These are phyloP conservation scores for Colletotrichum sp. DNA, from an alignment of 2,329 filamentous ascomycete genomes.

Conservation along the genomic window DNA sequence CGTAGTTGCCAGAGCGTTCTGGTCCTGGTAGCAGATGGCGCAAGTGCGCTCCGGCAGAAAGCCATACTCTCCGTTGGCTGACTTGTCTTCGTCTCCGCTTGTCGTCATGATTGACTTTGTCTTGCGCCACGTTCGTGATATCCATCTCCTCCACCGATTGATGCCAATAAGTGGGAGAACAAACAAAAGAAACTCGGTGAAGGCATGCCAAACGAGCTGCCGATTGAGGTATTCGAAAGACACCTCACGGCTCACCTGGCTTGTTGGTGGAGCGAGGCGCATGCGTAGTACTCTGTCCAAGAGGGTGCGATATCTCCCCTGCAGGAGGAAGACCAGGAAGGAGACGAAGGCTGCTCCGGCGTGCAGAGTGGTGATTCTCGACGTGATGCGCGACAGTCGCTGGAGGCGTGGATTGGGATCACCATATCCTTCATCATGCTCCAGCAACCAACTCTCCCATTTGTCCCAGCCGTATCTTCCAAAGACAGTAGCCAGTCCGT, in stretches of 20 bases:
- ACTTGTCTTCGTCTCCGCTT: constrained; percentile 48
- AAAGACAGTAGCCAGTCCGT: constrained; percentile 84
- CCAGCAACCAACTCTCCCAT: constrained; percentile 86
- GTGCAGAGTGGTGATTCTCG: constrained; percentile 72
- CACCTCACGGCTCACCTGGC: constrained; percentile 86
- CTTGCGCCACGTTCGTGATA: constrained; percentile 85
- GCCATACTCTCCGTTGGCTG: constrained; percentile 72
- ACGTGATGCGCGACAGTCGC: constrained; percentile 72
- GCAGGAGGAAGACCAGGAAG: constrained; percentile 89
- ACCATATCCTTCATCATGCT: constrained; percentile 73
- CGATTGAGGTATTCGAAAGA: constrained; percentile 98
- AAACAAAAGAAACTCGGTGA: constrained; percentile 98
- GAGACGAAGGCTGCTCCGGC: constrained; percentile 82
- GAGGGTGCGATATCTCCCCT: constrained; percentile 89
- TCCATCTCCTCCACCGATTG: constrained; percentile 87
- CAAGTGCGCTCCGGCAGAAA: constrained; percentile 94
- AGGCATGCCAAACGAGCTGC: constrained; percentile 99
- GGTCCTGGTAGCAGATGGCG: constrained; percentile 95
- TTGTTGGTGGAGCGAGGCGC: constrained; percentile 82
- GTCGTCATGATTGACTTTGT: constrained; percentile 68
- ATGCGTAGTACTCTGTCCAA: constrained; percentile 85
- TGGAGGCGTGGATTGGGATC: constrained; percentile 58
- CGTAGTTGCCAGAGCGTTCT: constrained; percentile 73
- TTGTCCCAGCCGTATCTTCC: constrained; percentile 90
- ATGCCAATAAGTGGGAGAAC: constrained; percentile 96